These are phyloP conservation scores for Coemansia sp. DNA, from an alignment of 192 early-diverging fungal genomes.

Conservation along the genomic window DNA sequence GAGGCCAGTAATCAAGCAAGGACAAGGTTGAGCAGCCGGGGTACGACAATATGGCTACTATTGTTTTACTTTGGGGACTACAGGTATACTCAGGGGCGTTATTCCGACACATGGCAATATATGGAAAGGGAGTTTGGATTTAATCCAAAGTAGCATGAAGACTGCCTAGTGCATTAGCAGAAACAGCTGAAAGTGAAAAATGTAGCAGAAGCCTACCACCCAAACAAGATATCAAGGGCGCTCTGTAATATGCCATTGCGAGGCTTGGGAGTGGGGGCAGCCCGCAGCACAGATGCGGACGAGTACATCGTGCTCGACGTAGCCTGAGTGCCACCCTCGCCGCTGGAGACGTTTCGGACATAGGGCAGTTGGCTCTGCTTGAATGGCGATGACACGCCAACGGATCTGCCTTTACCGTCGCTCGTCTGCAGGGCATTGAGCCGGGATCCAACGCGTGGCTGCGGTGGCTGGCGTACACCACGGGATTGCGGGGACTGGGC, in stretches of 20 bases:
- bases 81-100: constrained; percentile 79
- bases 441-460: constrained; percentile 5
- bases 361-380: constrained; percentile 11
- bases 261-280: constrained; percentile 19
- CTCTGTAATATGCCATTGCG: constrained; percentile 51
- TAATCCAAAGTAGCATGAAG: no score
- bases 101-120: constrained; percentile 85
- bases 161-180: no score
- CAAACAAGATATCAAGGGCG: constrained; percentile 46
- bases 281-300: constrained; percentile 15
- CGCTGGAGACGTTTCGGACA: not conserved
- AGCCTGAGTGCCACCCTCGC: constrained; percentile 1
- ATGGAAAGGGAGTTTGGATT: not conserved
- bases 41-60: constrained; percentile 65
- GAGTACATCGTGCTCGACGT: not conserved
- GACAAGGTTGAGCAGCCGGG: constrained; percentile 11
- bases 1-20: constrained; percentile 20
- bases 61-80: constrained; percentile 78
- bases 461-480: constrained; percentile 2
- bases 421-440: constrained; percentile 8
- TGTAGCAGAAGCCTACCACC: constrained; percentile 18
- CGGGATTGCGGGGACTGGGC: constrained; percentile 37
- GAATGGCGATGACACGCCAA: constrained; percentile 24
- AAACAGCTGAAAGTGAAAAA: not conserved
- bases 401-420: constrained; percentile 1